phyloP scores from a whole-genome alignment of 1,139 yeast species.

The Candida mesenterica region DNA sequence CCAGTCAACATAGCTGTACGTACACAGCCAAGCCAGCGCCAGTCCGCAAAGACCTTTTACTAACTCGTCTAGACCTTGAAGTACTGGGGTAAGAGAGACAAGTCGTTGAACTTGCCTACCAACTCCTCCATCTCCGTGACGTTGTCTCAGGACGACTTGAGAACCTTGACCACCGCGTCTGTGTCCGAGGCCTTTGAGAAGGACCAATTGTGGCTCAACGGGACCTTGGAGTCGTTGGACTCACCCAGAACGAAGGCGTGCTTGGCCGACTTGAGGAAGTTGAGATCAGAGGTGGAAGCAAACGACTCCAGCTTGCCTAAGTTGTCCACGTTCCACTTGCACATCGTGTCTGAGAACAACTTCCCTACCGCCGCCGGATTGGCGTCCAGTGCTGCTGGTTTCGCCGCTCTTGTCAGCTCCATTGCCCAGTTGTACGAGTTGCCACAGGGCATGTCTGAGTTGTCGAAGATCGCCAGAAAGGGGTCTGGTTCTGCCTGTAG shows the following conservation, averaged over 20 bases:
- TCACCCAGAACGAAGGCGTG: conserved; percentile 80
- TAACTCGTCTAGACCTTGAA: conserved; percentile 64
- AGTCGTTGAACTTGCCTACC: conserved; percentile 83
- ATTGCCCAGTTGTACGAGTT: conserved; percentile 79
- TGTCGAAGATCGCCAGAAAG: conserved; percentile 91
- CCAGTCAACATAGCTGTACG: conserved; percentile 95
- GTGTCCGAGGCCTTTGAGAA: conserved; percentile 54
- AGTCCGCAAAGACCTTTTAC: conserved; percentile 12
- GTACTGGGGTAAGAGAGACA: conserved; percentile 98
- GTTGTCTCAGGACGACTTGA: conserved; percentile 80
- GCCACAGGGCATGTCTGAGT: conserved; percentile 77
- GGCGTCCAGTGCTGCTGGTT: conserved; percentile 98
- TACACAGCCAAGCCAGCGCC: conserved; percentile 12
- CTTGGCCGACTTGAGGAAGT: conserved; percentile 66
- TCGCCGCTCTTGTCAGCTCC: conserved; percentile 90
- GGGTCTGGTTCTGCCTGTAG: conserved; percentile 99
- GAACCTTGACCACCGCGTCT: conserved; percentile 88
- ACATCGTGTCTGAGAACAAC: conserved; percentile 89
- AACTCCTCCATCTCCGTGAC: conserved; percentile 95
- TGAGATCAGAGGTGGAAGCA: conserved; percentile 58
- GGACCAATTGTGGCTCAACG: conserved; percentile 84
- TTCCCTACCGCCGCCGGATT: conserved; percentile 99
- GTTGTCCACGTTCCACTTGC: conserved; percentile 64
- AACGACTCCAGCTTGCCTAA: conserved; percentile 52
- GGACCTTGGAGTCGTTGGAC: conserved; percentile 60